These are phyloP conservation scores for Akebia trifoliata DNA, from an alignment of 164 flowering plant genomes.

Conservation along the genomic window DNA sequence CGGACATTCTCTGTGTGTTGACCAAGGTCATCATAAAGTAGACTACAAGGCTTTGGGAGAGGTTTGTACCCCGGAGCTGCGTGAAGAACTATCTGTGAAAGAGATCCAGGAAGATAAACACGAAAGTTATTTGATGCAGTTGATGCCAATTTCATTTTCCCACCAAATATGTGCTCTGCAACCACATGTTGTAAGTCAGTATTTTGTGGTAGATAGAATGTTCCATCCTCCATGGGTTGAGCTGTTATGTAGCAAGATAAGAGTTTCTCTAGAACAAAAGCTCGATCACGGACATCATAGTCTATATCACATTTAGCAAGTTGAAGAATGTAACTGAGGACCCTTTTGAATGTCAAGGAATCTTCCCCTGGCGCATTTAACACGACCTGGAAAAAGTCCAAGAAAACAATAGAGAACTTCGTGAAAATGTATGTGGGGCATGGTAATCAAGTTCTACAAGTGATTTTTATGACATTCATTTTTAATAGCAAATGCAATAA, in stretches of 20 bases:
- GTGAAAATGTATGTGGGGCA: too few relatives aligned
- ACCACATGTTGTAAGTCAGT: constrained; percentile 28
- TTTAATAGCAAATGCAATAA: too few relatives aligned
- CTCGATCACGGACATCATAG: constrained; percentile 89
- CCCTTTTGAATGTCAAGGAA: constrained; percentile 25
- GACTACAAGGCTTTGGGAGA: constrained; percentile 86
- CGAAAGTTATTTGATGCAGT: constrained; percentile 35
- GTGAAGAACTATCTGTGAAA: constrained; percentile 94
- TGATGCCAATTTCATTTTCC: constrained; percentile 29
- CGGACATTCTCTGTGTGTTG: constrained; percentile 13
- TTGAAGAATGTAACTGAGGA: constrained; percentile 62
- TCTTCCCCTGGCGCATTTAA: constrained; percentile 49
- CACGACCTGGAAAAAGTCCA: constrained; percentile 47
- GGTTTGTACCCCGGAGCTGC: constrained; percentile 98
- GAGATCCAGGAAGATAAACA: constrained; percentile 95
- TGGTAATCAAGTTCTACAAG: too few relatives aligned
- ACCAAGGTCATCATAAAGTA: constrained; percentile 31
- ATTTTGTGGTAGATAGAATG: constrained; percentile 9
- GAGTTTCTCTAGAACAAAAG: constrained; percentile 55
- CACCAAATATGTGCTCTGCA: constrained; percentile 40
- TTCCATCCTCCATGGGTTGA: constrained; percentile 28
- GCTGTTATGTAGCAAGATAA: constrained; percentile 28
- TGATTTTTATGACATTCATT: too few relatives aligned
- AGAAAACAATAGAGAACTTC: background rate
- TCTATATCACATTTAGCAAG: constrained; percentile 71